Percentiles rank a stretch among this genome's conserved stretches.
phyloP scores from a whole-genome alignment of 73 alveolate species.

The Uronychia setigera region DNA sequence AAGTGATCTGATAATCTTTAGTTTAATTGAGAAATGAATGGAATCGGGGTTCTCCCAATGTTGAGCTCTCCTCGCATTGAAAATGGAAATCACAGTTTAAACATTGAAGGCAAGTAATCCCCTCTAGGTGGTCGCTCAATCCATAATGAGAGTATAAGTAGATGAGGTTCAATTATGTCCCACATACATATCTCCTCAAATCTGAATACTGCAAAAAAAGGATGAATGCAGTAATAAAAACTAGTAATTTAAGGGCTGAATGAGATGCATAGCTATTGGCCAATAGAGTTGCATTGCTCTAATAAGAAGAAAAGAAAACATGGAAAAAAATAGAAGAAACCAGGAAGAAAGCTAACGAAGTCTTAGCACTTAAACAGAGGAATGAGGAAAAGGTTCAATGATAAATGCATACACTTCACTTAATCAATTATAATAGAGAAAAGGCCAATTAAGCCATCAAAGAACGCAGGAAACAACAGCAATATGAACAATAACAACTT shows the following conservation, averaged over 20 bases:
- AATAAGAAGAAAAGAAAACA: not conserved
- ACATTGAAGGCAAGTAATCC: too few species aligned
- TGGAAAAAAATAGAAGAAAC: slow-evolving; percentile 16
- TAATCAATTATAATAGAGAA: not conserved
- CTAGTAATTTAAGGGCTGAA: too few species aligned
- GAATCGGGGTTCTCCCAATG: too few species aligned
- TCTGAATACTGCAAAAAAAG: too few species aligned
- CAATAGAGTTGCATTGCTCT: not conserved
- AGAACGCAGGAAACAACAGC: not conserved
- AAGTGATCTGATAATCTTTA: too few species aligned
- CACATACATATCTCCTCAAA: too few species aligned
- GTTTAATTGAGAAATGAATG: too few species aligned
- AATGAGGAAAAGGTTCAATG: not conserved
- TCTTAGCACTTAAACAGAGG: not conserved
- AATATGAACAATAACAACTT: not conserved
- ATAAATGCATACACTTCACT: not conserved
- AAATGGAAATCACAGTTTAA: too few species aligned
- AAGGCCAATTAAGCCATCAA: not conserved
- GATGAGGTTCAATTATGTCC: too few species aligned
- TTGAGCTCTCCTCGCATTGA: too few species aligned
- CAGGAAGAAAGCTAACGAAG: not conserved
- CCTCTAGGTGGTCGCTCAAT: too few species aligned
- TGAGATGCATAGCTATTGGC: slow-evolving; percentile 3
- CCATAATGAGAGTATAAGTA: too few species aligned
- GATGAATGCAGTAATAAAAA: not conserved